Percentiles rank a stretch among this genome's conserved stretches.
These are phyloP conservation scores for Rhizopogon rudus DNA, from an alignment of 768 basidiomycete genomes.

Conservation along the genomic window DNA sequence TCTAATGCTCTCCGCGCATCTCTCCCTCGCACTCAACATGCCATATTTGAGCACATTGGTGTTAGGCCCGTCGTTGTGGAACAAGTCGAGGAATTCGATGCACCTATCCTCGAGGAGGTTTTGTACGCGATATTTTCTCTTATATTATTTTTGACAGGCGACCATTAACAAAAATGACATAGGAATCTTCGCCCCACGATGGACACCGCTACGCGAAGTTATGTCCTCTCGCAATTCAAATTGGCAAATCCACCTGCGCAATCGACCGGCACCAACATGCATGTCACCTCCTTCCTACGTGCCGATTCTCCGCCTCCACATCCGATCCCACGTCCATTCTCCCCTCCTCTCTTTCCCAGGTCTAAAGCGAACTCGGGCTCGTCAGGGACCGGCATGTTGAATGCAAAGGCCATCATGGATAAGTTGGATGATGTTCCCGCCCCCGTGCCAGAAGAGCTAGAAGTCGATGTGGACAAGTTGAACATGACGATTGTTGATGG, in stretches of 20 bases:
- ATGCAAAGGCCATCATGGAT: constrained; percentile 22
- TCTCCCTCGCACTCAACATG: constrained; percentile 19
- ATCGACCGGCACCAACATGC: constrained; percentile 12
- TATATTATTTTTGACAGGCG: neutral
- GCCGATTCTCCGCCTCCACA: constrained; percentile 21
- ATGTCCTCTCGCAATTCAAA: constrained; percentile 24
- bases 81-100: constrained; percentile 23
- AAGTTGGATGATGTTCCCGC: constrained; percentile 18
- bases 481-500: constrained; percentile 60
- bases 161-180: constrained; percentile 4
- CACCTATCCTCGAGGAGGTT: constrained; percentile 29
- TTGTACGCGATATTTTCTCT: constrained; percentile 30
- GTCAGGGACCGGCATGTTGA: constrained; percentile 5
- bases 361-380: neutral
- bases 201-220: constrained; percentile 19
- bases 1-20: constrained; percentile 16
- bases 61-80: constrained; percentile 25
- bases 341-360: constrained; percentile 44
- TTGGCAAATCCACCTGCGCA: constrained; percentile 10
- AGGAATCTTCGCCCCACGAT: constrained; percentile 30
- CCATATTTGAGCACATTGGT: constrained; percentile 16
- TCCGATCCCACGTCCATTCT: constrained; percentile 21
- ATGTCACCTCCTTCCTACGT: constrained; percentile 23
- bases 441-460: constrained; percentile 31
- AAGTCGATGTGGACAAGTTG: constrained; percentile 38